Percentiles rank a stretch among this genome's conserved stretches.
phyloP scores from a whole-genome alignment of 805 yeast species.

The Priceomyces fermenticarens region DNA sequence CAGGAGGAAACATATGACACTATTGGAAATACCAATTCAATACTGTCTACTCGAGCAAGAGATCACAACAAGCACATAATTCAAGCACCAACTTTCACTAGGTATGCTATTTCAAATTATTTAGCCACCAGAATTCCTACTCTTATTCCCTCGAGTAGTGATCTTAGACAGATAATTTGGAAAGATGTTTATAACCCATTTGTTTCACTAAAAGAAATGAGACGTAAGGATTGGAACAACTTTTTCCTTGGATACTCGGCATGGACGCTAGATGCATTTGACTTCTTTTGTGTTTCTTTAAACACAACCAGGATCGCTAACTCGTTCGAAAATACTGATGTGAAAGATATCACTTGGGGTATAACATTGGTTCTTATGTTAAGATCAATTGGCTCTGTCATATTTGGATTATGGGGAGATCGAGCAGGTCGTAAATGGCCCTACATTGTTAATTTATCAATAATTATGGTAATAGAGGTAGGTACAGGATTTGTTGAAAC shows the following conservation, averaged over 20 bases:
- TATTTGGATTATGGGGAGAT: constrained; percentile 62
- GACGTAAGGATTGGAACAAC: constrained; percentile 54
- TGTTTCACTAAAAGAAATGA: constrained; percentile 49
- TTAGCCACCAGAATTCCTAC: constrained; percentile 46
- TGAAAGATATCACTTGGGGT: constrained; percentile 60
- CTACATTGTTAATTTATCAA: constrained; percentile 40
- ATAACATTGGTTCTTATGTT: constrained; percentile 30
- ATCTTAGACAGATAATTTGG: constrained; percentile 31
- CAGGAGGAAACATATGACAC: too few species aligned
- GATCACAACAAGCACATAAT: constrained; percentile 5
- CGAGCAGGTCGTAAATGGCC: constrained; percentile 63
- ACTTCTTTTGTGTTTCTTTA: constrained; percentile 56
- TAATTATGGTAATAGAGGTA: constrained; percentile 53
- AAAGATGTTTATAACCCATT: constrained; percentile 58
- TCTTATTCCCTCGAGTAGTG: constrained; percentile 46
- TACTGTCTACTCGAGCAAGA: background rate
- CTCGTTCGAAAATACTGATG: constrained; percentile 36
- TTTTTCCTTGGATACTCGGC: constrained; percentile 52
- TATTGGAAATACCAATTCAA: background rate
- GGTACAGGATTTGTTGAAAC: constrained; percentile 62
- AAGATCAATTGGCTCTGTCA: constrained; percentile 45
- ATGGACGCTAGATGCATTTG: constrained; percentile 69
- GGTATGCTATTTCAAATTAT: constrained; percentile 31
- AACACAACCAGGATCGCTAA: constrained; percentile 48
- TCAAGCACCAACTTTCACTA: constrained; percentile 14